Evolutionary conservation across 495 filamentous ascomycete genomes (phyloP).

Genomic region (Xylona heveae): DNA sequence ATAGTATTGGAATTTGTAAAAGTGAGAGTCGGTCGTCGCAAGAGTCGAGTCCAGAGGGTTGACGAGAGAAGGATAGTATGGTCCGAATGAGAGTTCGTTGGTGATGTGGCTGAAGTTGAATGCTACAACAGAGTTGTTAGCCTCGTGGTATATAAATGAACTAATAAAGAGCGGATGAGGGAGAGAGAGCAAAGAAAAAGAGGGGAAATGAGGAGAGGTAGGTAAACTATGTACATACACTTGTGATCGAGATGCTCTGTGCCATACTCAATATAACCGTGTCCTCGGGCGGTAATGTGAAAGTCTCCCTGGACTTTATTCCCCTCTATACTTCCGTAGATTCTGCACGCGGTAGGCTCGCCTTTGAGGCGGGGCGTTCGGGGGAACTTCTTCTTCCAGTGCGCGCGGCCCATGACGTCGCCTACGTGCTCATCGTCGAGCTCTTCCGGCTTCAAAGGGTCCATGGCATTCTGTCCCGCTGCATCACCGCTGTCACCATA

Average conservation of each 20-base stretch:
- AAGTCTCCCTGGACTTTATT: constrained; percentile 98
- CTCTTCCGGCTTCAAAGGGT: constrained; percentile 18
- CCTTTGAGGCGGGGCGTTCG: constrained; percentile 47
- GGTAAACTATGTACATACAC: constrained; percentile 25
- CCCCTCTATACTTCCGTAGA: constrained; percentile 74
- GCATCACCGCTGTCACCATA: too few species aligned
- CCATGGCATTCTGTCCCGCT: constrained; percentile 31
- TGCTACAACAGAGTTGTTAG: constrained; percentile 19
- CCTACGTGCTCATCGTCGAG: constrained; percentile 50
- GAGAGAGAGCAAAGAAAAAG: constrained; percentile 1
- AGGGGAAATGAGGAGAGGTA: constrained; percentile 1
- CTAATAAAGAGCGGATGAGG: constrained; percentile 1
- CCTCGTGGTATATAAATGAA: constrained; percentile 1
- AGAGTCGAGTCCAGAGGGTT: constrained; percentile 91
- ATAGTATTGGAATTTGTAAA: constrained; percentile 97
- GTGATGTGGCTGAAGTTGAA: constrained; percentile 99
- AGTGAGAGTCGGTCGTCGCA: constrained; percentile 50
- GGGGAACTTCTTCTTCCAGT: constrained; percentile 35
- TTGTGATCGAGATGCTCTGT: constrained; percentile 72
- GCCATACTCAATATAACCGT: constrained; percentile 67
- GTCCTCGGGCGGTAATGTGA: constrained; percentile 87
- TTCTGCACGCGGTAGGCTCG: constrained; percentile 45
- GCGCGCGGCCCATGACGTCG: constrained; percentile 43
- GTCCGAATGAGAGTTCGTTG: constrained; percentile 89
- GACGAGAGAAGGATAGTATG: constrained; percentile 76